Evolutionary conservation across 441 rosid genomes (phyloP).

Genomic region (Rhodomyrtus psidioides): DNA sequence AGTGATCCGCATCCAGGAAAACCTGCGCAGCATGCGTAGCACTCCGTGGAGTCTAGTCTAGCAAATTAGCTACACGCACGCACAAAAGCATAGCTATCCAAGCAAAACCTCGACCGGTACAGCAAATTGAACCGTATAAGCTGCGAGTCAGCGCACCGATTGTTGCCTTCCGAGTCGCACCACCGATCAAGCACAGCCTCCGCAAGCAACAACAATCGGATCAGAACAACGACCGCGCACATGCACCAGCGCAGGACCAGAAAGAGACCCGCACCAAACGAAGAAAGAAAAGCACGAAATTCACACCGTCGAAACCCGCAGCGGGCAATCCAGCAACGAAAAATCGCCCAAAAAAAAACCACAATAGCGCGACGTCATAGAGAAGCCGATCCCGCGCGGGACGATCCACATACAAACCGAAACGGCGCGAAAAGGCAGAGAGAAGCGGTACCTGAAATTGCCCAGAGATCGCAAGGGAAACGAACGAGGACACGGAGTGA

Average conservation of each 20-base stretch:
- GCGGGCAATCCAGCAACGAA: background rate
- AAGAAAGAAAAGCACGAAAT: background rate
- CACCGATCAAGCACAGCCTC: background rate
- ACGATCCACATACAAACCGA: background rate
- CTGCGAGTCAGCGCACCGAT: background rate
- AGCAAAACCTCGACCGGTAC: background rate
- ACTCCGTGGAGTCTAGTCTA: background rate
- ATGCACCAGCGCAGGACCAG: background rate
- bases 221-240: background rate
- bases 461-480: background rate
- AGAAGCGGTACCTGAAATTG: background rate
- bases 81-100: background rate
- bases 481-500: background rate
- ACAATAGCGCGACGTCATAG: background rate
- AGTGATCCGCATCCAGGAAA: background rate
- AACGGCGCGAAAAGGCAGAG: background rate
- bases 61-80: background rate
- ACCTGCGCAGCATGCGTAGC: background rate
- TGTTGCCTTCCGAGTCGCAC: background rate
- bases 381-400: background rate
- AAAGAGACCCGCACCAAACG: background rate
- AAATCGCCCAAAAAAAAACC: background rate
- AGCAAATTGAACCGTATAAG: background rate
- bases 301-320: background rate
- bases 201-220: background rate